Evolutionary conservation across 23 red algal species (phyloP), one percentile per base, ranked within the genome.

Genomic region (Gracilariopsis chorda): DNA sequence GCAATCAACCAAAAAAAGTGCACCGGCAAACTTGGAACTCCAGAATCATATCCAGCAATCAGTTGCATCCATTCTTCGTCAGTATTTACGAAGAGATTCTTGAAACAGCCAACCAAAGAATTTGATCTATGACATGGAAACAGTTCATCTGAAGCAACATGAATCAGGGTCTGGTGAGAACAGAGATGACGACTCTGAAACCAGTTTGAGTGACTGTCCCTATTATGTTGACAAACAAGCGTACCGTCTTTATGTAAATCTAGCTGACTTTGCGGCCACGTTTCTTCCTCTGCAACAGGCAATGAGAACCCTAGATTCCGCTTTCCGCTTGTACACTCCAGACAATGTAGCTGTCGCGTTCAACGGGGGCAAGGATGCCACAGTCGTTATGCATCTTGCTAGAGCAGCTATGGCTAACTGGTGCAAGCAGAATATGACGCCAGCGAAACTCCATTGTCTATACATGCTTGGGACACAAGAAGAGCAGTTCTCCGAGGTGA

Each of bases 341-440:
- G 33, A 39, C 20, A 68, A 84, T 40, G 37, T 94, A 23, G 80
- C 81, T 1, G 82, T 96, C 19, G 88, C 93, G 23, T 99, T 99
- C 55, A 99, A 99, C 70, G 97, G 97, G 12, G 97, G 97, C 17
- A 99, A 99, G 76, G 97, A 99, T 69, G 93, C 93, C 1, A 99
- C 97, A 1, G 93, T 95, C 29, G 91, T 99, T n/a, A 56, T 99
- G 52, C 93, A 96, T 69, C 85, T 99, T 51, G 77, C 84, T 24
- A 85, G 93, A 55, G 97, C 93, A 17, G 93, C 77, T 20, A 35
- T 99, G 21, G 93, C 83, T 29, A 47, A 90, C 29, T 74, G 90
- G 42, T 60, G 75, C 48, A 13, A 42, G 7, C 16, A 57, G 21
- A 58, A 76, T 29, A 46, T 20, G 23, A 52, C 75, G 14, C 25